phyloP scores from a whole-genome alignment of 2,329 filamentous ascomycete species.

The Pseudocercospora musae region DNA sequence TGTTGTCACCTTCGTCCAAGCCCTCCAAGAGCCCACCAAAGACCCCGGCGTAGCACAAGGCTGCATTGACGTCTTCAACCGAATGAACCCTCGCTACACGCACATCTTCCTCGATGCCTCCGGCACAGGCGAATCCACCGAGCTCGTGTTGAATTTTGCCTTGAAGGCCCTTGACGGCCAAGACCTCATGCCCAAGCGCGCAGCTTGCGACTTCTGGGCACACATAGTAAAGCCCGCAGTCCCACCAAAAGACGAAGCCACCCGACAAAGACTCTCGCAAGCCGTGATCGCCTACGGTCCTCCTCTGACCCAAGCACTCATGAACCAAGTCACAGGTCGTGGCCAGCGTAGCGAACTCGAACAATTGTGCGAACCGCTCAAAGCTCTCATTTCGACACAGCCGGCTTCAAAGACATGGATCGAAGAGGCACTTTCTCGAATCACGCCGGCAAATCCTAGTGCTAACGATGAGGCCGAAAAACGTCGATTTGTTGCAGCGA shows the following conservation, averaged over 20 bases:
- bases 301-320: slow-evolving; percentile 56
- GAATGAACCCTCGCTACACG: slow-evolving; percentile 60
- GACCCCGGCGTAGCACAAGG: slow-evolving; percentile 72
- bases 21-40: slow-evolving; percentile 59
- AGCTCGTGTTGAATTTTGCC: slow-evolving; percentile 64
- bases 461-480: slow-evolving; percentile 58
- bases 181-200: slow-evolving; percentile 72
- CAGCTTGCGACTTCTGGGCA: slow-evolving; percentile 74
- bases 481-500: slow-evolving; percentile 61
- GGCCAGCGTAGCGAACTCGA: slow-evolving; percentile 71
- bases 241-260: slow-evolving; percentile 27
- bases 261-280: slow-evolving; percentile 25
- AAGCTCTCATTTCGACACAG: slow-evolving; percentile 52
- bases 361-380: slow-evolving; percentile 66
- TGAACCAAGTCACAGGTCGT: slow-evolving; percentile 65
- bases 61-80: slow-evolving; percentile 68
- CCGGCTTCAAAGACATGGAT: slow-evolving; percentile 41
- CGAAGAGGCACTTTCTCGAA: slow-evolving; percentile 59
- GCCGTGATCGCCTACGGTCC: slow-evolving; percentile 61
- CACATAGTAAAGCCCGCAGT: slow-evolving; percentile 43
- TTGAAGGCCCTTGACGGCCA: slow-evolving; percentile 66
- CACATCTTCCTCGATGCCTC: slow-evolving; percentile 59
- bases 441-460: slow-evolving; percentile 48
- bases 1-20: slow-evolving; percentile 60
- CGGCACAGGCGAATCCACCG: slow-evolving; percentile 50